Base-by-base conservation (phyloP, 176 grass and related monocot genomes). In the Oropetium thomaeum region DNA sequence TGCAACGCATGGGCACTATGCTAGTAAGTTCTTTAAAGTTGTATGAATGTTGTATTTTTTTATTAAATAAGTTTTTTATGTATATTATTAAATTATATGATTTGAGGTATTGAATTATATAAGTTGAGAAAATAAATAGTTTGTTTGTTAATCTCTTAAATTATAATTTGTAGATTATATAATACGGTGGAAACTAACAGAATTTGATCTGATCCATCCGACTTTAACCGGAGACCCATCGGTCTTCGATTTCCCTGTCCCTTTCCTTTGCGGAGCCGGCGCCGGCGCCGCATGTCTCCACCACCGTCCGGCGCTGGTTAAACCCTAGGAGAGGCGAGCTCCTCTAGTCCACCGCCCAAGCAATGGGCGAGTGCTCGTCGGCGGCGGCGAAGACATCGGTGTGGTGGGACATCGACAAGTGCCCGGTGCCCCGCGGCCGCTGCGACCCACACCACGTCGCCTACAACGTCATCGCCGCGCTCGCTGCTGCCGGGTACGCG, bases 321-420 rank as follows among this genome's bases (percentile, higher is more conserved):
- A 86, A 73, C 83, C 77, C 77, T 80, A 80, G 19, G 20, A 62
- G 51, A 37, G 0, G 35, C 45, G 45, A 49, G 45, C 45, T 41
- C 23, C 38, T 37, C 16, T 7, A 4, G 44, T 14, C 48, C 23
- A 60, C 48, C 29, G 38, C 31, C 49, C 51, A 26, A 31, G 13
- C 45, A 75, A 82, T 67, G 79, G 78, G 14, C 41, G 85, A 25
- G 51, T 68, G 64, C 64, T 65, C 17, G 69, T 67, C 44, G 62
- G 35, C 19, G 59, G 54, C 64, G 58, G 75, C 54, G 69, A 97
- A 89, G 80, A 97, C 85, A 28, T 97, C 90, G 20, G 88, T 93
- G 27, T 93, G 90, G 90, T 97, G 88, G 94, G 90, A 97, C 81
- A 91, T 97, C 77, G 86, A 97, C 55, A 89, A 90, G 77, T 86